Percentiles rank a stretch among this genome's conserved stretches.
These are phyloP conservation scores for Candida takata DNA, from an alignment of 805 yeast species.

Conservation along the genomic window DNA sequence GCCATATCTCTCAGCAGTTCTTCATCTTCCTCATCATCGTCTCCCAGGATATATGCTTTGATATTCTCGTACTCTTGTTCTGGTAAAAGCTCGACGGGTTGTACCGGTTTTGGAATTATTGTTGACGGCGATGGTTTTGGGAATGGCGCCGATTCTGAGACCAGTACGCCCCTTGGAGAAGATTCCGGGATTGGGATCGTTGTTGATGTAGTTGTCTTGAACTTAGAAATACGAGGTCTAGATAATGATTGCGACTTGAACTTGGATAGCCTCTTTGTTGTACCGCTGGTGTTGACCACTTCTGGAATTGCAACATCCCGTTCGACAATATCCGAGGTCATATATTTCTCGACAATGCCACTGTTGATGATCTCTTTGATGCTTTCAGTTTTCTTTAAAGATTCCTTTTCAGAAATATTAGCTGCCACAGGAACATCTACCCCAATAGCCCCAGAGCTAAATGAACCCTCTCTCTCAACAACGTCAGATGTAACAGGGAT, in stretches of 20 bases:
- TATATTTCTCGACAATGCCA: conserved; percentile 9
- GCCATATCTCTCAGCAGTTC: conserved; percentile 13
- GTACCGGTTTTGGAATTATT: too few species aligned
- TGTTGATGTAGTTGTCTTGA: conserved; percentile 2
- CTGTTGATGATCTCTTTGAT: background rate
- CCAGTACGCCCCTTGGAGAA: too few species aligned
- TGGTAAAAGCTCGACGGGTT: conserved; percentile 2
- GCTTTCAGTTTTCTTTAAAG: background rate
- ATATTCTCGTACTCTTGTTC: conserved; percentile 11
- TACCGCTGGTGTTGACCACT: background rate
- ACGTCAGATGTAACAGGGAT: conserved; percentile 1
- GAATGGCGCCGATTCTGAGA: too few species aligned
- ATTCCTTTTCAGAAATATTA: too few species aligned
- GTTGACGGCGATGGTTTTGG: too few species aligned
- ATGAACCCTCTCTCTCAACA: conserved; percentile 4
- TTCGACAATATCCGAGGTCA: conserved; percentile 6
- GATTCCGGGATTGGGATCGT: background rate
- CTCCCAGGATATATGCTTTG: conserved; percentile 14
- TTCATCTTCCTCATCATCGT: conserved; percentile 18
- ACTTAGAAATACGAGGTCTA: conserved; percentile 5
- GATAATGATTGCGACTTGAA: background rate
- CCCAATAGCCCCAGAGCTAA: conserved; percentile 6
- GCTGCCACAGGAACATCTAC: background rate
- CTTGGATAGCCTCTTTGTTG: conserved; percentile 3
- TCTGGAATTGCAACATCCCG: conserved; percentile 1